Evolutionary conservation across 805 yeast species (phyloP), one percentile per base, ranked within the genome.

Genomic region (Candida broadrunensis): DNA sequence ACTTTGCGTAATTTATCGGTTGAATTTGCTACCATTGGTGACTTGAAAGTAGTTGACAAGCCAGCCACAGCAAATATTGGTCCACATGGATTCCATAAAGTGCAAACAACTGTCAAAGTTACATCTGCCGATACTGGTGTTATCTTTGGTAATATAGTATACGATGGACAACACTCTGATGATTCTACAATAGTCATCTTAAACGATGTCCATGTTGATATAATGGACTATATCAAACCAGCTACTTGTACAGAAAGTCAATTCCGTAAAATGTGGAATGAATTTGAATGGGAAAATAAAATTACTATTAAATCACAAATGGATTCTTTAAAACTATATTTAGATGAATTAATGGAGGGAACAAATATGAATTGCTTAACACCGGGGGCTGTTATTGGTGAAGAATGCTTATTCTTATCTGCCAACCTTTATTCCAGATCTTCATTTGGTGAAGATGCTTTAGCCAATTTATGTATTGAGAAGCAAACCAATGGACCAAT

Each of bases 211-310:
- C 96, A 90, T 60, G 90, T 93, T 44, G 97, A 93, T 61, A 87
- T 93, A 39, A 88, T 93, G 89, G 98, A 93, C 65, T 93, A 93
- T 69, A 89, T 93, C 63, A 88, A 88, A 61, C 97, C 99, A 16
- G 93, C 95, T n/a, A 76, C 78, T 18, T 87, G 96, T 62, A 71
- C 89, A 13, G 98, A 91, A 66, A 80, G 82, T 34, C 85, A 80
- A 51, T 93, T 93, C 85, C 85, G 99, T 58, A 78, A 82, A 55
- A 91, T 90, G 98, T 93, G 99, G 99, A 88, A 89, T 61, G 97
- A 90, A 62, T 93, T 95, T 60, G 99, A 93, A 69, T 93, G 99
- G 99, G 99, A 93, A 67, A 93, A 93, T 72, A 93, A 93, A 72
- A 90, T 93, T 52, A 86, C 90, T 45, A 86, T 93, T 60, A 82